Base-by-base conservation (phyloP, 306 rosid species). In the Lotus japonicus region DNA sequence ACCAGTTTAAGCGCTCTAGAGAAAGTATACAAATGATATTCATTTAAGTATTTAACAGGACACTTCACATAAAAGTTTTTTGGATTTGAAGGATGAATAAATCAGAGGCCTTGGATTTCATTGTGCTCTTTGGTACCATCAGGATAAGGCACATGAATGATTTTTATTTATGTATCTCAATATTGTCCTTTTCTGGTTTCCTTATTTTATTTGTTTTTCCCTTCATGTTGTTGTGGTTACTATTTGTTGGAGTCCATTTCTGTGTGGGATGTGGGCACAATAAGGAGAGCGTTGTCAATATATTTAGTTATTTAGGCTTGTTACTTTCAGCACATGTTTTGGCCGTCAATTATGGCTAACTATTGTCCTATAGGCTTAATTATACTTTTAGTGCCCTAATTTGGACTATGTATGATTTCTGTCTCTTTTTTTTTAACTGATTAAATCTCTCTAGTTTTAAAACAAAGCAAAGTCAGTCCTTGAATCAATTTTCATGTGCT, bases 51-150 rank as follows among this genome's bases (percentile, higher is more conserved):
- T 12, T 49, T 70, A 16, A 44, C 48, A 10, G 8, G 45, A 41
- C 33, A 36, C 23, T 16, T 46, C 49, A 16, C 19, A 9, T 44
- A 4, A 11, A 45, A 16, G 39, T 11, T 4, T 14, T 35, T 69
- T 70, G 17, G 9, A 5, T 44, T 56, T 15, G 28, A 45, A 46
- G 76, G 26, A 36, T 71, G 76, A 51, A 48, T 39, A 71, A 19
- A 9, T 19, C 36, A 31, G 15, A 48, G 26, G 3, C 15, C 57
- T 28, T 3, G 45, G 8, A 66, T 5, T 51, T 17, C 16, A 39
- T n/a, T 58, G 15, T 50, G n/a, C 44, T 46, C 19, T 51, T 28
- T 42, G 14, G 39, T 48, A 45, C 41, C 52, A 23, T 55, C 54
- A 9, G 17, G 58, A 33, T 23, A 66, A 44, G 43, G 71, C 21